Evolutionary conservation across 306 rosid species (phyloP), one percentile per base, ranked within the genome.

Genomic region (Mimosa pudica): DNA sequence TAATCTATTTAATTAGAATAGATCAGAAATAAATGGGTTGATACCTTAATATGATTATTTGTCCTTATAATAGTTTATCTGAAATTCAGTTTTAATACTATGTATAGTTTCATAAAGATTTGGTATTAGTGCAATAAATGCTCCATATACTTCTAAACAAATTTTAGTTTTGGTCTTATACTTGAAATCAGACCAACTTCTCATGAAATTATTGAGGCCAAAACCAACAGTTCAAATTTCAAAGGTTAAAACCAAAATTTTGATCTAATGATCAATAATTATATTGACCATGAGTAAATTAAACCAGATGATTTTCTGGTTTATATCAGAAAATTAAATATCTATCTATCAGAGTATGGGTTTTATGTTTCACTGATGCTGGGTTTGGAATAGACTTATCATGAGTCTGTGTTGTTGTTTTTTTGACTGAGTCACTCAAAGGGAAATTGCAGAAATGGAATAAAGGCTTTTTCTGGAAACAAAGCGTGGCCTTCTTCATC

Each of bases 341-440:
- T 18, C 7, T 18, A n/a, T 7, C n/a, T 6, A 7, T 65, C 76
- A 16, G 32, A 76, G 57, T 4, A 49, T 80, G 79, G 77, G 77
- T 75, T 55, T 16, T 79, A 60, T 78, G 80, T 82, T 38, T 74
- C 32, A 62, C 81, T 46, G 20, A 57, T 81, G 82, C 77, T 83
- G 79, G 71, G 30, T 79, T 70, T 71, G 36, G 88, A 89, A 89
- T 89, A 78, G 87, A 89, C 90, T 77, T 51, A 76, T 86, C 84
- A 52, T 16, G 1, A 52, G 60, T 52, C 60, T 16, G 0, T 52
- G 20, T 52, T 38, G 42, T 38, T 38, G 42, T 38, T 38, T 5
- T 52, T 52, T 52, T 52, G 9, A 52, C 60, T 17, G 60, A 52
- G 60, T 52, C 60, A 16, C 60, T 52, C 60, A 52, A 52, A 52